A percentile compares a stretch with the other conserved stretches of the same genome.
phyloP scores from a whole-genome alignment of 2,329 filamentous ascomycete species.

The Coccinonectria pachysandricola region DNA sequence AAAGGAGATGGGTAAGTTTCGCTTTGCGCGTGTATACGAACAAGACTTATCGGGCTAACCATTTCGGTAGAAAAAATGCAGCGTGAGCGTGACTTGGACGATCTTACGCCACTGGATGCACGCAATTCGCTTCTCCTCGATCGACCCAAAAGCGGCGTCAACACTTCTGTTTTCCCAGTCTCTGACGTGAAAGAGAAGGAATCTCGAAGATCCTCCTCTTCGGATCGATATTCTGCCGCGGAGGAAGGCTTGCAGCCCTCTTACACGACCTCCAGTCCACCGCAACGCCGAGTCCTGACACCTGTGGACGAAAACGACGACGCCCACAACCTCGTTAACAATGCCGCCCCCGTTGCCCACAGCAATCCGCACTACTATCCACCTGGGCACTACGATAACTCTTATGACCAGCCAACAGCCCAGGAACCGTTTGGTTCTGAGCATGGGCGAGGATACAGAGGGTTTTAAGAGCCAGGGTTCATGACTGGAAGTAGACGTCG shows the following conservation, averaged over 20 bases:
- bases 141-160: conserved; percentile 28
- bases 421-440: conserved; percentile 13
- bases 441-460: conserved; percentile 16
- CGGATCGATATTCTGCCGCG: conserved; percentile 23
- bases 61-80: conserved; percentile 57
- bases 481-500: conserved; percentile 8
- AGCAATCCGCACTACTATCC: too few relatives aligned
- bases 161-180: conserved; percentile 33
- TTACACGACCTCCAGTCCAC: conserved; percentile 16
- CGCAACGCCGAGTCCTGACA: conserved; percentile 28
- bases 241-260: conserved; percentile 13
- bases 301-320: conserved; percentile 24
- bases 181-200: conserved; percentile 28
- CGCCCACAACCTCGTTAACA: conserved; percentile 28
- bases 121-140: conserved; percentile 77
- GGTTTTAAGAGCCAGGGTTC: conserved; percentile 10
- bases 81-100: conserved; percentile 69
- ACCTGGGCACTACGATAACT: neutral
- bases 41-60: conserved; percentile 17
- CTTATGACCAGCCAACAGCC: neutral
- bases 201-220: conserved; percentile 18
- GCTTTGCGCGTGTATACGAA: too few relatives aligned
- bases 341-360: conserved; percentile 32
- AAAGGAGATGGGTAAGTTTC: conserved; percentile 73
- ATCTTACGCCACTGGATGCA: conserved; percentile 76